phyloP scores from a whole-genome alignment of 2,329 filamentous ascomycete genomes.

The Colletotrichum kahawae region DNA sequence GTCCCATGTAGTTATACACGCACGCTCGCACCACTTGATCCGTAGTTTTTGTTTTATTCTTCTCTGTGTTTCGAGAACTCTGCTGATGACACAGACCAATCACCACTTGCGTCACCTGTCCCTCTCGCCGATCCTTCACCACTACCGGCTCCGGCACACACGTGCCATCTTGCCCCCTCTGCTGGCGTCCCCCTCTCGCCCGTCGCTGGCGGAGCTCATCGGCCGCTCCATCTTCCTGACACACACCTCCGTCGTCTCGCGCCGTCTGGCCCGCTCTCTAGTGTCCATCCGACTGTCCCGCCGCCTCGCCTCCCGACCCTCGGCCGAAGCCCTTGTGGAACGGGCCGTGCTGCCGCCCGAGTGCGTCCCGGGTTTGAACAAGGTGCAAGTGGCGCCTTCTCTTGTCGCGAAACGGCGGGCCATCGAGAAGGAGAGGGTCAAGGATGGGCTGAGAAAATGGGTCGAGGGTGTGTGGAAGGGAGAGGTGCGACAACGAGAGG shows the following conservation, averaged over 20 bases:
- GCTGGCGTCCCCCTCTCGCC: conserved; percentile 61
- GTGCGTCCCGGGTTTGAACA: conserved; percentile 55
- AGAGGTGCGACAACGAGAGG: conserved; percentile 54
- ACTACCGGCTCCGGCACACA: conserved; percentile 62
- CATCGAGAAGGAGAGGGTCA: conserved; percentile 71
- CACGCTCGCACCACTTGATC: neutral
- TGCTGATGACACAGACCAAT: conserved; percentile 52
- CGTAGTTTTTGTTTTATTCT: neutral
- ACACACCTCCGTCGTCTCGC: conserved; percentile 67
- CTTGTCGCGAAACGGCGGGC: conserved; percentile 67
- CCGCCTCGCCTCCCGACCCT: conserved; percentile 64
- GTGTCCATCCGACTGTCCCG: conserved; percentile 70
- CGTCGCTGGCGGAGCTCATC: conserved; percentile 66
- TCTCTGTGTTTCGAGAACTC: neutral
- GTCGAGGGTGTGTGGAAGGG: conserved; percentile 63
- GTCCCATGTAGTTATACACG: neutral
- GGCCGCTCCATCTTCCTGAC: conserved; percentile 70
- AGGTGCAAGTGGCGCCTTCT: conserved; percentile 57
- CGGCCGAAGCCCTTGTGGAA: conserved; percentile 63
- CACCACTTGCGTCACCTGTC: conserved; percentile 67
- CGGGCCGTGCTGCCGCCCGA: conserved; percentile 70
- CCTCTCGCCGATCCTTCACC: conserved; percentile 69
- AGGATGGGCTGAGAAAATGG: conserved; percentile 70
- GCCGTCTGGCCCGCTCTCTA: conserved; percentile 66
- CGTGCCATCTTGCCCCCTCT: conserved; percentile 59